Evolutionary conservation across 345 rosid species (phyloP), one percentile per base, ranked within the genome.

Genomic region (Laguncularia racemosa): DNA sequence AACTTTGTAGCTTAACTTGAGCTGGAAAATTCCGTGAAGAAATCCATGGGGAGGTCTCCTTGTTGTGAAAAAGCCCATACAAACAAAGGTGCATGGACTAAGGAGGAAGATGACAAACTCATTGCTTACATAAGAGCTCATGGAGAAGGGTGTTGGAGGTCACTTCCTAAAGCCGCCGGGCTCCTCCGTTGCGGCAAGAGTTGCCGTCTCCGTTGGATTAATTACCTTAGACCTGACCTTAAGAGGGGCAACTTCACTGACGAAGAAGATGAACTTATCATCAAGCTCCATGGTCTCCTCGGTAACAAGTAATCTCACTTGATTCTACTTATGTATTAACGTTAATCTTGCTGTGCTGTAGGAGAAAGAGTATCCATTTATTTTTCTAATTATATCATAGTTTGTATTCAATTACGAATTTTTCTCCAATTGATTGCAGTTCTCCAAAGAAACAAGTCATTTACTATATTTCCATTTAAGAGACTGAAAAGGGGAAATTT

Each of bases 81-180:
- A 2, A 85, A 85, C 81, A 85, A 82, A 62, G 91, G 91, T 7
- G 91, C 91, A 17, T 85, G 91, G 91, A 82, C 91, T 38, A 85
- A 85, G 50, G 91, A 85, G 66, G 91, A 85, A 71, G 91, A 85
- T n/a, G 91, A 85, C 70, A 76, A 84, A 16, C 86, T 85, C 50
- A 66, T 80, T 49, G 65, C 84, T 47, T 85, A 85, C 56, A 85
- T 85, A 45, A 71, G 84, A 63, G 77, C 86, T 48, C 88, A 85
- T 3, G 91, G 91, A 0, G 88, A 85, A 63, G 91, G 91, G 11
- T 82, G 91, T 63, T 85, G 91, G 91, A 80, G 91, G 23, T 80
- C 88, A 20, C 86, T 85, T 13, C 91, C 91, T 16, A 82, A 85
- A 73, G 82, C 91, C 3, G 91, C 91, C 3, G 91, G 91, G n/a